Percentiles rank a stretch among this genome's conserved stretches.
Conservation (phyloP, 2,329 filamentous ascomycete species). For the Phaeosphaeriaceae sp. region DNA sequence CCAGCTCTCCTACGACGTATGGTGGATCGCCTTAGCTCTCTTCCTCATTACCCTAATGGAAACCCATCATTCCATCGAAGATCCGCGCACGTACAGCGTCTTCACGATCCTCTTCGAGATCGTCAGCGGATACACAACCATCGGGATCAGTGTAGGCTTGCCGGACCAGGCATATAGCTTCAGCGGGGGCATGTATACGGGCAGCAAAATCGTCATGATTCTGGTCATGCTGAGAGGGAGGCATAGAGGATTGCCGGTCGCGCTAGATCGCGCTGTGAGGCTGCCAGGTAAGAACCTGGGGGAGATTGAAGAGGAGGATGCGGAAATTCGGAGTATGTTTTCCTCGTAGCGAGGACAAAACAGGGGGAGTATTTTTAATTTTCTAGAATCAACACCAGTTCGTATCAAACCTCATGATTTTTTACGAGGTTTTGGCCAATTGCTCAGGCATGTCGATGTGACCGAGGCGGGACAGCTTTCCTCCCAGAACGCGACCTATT, state of each 20-base stretch:
- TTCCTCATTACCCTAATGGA: conserved; percentile 33
- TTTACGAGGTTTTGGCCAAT: too few species aligned
- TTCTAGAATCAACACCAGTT: too few species aligned
- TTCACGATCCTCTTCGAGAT: conserved; percentile 31
- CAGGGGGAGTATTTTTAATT: too few species aligned
- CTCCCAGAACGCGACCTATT: too few species aligned
- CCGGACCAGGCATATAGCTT: conserved; percentile 29
- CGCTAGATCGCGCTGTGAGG: conserved; percentile 28
- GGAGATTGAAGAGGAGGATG: conserved; percentile 29
- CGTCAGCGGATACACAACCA: conserved; percentile 29
- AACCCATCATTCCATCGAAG: conserved; percentile 27
- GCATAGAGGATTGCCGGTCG: conserved; percentile 28
- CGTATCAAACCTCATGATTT: too few species aligned
- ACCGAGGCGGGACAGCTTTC: too few species aligned
- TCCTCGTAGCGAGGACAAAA: too few species aligned
- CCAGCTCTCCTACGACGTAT: conserved; percentile 31
- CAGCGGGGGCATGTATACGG: conserved; percentile 28
- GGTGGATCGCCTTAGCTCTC: conserved; percentile 30
- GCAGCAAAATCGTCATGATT: conserved; percentile 30
- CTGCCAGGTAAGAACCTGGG: conserved; percentile 25
- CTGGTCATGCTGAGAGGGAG: conserved; percentile 25
- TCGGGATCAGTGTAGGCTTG: conserved; percentile 28
- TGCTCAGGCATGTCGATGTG: too few species aligned
- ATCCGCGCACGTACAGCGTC: conserved; percentile 27
- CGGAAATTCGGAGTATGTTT: conserved; percentile 24